Conservation (phyloP, 164 flowering plant genomes). For the Magnolia kwangsiensis region DNA sequence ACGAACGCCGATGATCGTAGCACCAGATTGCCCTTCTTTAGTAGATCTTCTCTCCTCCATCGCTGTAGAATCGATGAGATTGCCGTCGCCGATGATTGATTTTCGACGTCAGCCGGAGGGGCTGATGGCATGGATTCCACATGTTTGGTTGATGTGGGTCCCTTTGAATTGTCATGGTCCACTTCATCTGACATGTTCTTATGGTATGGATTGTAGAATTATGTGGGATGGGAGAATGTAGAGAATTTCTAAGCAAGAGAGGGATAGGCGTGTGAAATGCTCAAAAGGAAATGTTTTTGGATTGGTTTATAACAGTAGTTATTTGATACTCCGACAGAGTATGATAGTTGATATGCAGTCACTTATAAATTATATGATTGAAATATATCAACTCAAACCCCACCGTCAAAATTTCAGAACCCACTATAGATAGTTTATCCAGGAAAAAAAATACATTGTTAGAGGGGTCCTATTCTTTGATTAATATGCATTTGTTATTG, state of each 20-base stretch:
- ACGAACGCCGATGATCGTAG: slow-evolving; percentile 42
- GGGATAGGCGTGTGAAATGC: not conserved
- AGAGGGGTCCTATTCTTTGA: no score
- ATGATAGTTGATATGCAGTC: no score
- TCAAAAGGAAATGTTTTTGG: no score
- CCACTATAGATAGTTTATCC: no score
- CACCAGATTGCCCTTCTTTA: slow-evolving; percentile 46
- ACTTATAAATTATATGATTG: no score
- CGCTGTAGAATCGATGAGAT: slow-evolving; percentile 44
- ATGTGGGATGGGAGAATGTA: not conserved
- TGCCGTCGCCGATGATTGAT: slow-evolving; percentile 18
- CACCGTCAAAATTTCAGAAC: no score
- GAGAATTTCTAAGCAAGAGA: not conserved
- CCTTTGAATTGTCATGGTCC: not conserved
- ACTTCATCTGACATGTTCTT: not conserved
- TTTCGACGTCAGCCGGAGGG: slow-evolving; percentile 30
- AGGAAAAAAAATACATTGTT: no score
- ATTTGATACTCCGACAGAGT: no score
- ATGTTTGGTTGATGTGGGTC: slow-evolving; percentile 5
- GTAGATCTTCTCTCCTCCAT: slow-evolving; percentile 70
- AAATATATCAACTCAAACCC: no score
- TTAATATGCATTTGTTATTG: no score
- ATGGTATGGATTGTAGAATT: not conserved
- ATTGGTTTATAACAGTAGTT: no score
- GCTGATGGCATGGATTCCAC: not conserved